Conservation (phyloP, 1,284 basidiomycete genomes). For the Austropuccinia psidii region DNA sequence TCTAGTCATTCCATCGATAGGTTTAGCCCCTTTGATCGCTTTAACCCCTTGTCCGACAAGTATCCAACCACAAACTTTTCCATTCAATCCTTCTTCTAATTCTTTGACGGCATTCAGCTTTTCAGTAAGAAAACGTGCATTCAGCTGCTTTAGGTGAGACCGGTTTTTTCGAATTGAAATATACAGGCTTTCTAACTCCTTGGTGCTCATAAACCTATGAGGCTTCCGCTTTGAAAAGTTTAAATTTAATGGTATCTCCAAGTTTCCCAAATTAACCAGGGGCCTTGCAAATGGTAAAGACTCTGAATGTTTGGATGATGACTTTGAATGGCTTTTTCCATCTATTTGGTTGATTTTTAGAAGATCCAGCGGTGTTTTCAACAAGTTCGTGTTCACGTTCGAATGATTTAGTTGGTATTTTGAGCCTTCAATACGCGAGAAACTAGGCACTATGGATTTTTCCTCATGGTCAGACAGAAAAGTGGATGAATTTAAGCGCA, state of each 20-base stretch:
- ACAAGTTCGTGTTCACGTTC: too few species aligned
- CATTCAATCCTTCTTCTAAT: slow-evolving; percentile 6
- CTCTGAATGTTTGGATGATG: background rate
- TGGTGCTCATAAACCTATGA: background rate
- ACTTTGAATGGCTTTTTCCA: background rate
- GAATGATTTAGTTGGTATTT: too few species aligned
- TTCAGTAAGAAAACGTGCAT: background rate
- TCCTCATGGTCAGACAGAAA: too few species aligned
- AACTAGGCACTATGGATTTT: too few species aligned
- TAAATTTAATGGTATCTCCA: too few species aligned
- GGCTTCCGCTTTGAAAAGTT: background rate
- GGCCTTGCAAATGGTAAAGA: background rate
- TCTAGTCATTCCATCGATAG: slow-evolving; percentile 23
- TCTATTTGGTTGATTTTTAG: too few species aligned
- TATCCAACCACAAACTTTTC: slow-evolving; percentile 16
- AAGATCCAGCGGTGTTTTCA: too few species aligned
- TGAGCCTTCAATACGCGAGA: too few species aligned
- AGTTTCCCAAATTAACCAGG: too few species aligned
- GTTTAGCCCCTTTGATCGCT: background rate
- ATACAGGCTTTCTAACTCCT: slow-evolving; percentile 23
- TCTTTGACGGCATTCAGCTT: slow-evolving; percentile 8
- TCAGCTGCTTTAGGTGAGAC: slow-evolving; percentile 16
- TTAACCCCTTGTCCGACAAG: slow-evolving; percentile 17
- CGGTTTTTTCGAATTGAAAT: slow-evolving; percentile 11
- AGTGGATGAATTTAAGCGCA: too few species aligned